These are phyloP conservation scores for Talaromyces verruculosus DNA, from an alignment of 2,329 filamentous ascomycete species.

Conservation along the genomic window DNA sequence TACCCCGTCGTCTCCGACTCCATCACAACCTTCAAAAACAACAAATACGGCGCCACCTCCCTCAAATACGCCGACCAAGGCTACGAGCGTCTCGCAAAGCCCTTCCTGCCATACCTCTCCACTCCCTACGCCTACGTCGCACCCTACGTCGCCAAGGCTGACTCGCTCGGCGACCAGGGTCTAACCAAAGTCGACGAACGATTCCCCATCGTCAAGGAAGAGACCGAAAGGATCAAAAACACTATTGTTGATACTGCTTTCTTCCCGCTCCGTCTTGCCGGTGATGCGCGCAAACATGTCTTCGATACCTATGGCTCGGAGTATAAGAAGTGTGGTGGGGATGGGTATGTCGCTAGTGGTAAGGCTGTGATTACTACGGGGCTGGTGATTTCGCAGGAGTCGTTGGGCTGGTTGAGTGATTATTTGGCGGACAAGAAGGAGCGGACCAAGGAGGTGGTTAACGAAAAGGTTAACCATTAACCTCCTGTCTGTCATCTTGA, in stretches of 20 bases:
- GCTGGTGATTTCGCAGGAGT: conserved; percentile 66
- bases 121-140: conserved; percentile 79
- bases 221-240: conserved; percentile 67
- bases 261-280: conserved; percentile 63
- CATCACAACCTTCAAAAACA: conserved; percentile 74
- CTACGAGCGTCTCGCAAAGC: conserved; percentile 74
- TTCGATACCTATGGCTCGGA: conserved; percentile 46
- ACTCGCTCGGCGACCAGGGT: conserved; percentile 72
- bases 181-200: conserved; percentile 67
- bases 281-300: conserved; percentile 54
- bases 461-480: conserved; percentile 48
- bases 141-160: conserved; percentile 81
- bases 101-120: conserved; percentile 73
- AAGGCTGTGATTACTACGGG: conserved; percentile 70
- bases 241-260: conserved; percentile 63
- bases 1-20: conserved; percentile 82
- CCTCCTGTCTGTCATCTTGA: not conserved
- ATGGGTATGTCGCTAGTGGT: conserved; percentile 64
- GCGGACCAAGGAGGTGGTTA: conserved; percentile 56
- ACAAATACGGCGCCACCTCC: conserved; percentile 80
- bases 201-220: conserved; percentile 73
- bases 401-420: conserved; percentile 60
- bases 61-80: conserved; percentile 71
- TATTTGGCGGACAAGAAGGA: conserved; percentile 63
- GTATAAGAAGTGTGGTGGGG: conserved; percentile 51